Conservation (phyloP, 2,329 filamentous ascomycete genomes). For the Cladophialophora yegresii region DNA sequence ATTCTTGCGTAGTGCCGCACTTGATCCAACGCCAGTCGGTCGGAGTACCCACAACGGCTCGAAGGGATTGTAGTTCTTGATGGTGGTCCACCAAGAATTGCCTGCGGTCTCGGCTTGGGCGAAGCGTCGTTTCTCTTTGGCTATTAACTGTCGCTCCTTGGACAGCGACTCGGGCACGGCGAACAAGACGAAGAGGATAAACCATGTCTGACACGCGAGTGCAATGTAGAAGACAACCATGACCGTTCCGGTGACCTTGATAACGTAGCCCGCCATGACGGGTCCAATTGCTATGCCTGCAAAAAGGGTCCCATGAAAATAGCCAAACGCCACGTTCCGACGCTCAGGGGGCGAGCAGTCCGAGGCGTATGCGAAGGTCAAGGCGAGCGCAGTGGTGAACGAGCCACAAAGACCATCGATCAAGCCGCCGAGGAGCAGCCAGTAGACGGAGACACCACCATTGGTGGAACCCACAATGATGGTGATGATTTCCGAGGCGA, state of each 20-base stretch:
- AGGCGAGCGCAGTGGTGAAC: conserved; percentile 77
- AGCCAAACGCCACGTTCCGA: conserved; percentile 81
- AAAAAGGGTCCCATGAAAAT: conserved; percentile 87
- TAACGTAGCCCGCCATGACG: conserved; percentile 74
- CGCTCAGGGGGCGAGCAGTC: conserved; percentile 82
- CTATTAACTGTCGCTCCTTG: conserved; percentile 67
- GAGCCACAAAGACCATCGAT: conserved; percentile 85
- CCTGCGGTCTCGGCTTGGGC: conserved; percentile 44
- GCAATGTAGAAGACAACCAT: conserved; percentile 83
- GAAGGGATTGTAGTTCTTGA: conserved; percentile 66
- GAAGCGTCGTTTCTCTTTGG: conserved; percentile 65
- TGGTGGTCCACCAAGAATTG: conserved; percentile 43
- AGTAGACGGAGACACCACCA: conserved; percentile 70
- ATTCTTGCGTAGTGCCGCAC: conserved; percentile 69
- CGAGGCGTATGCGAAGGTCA: conserved; percentile 82
- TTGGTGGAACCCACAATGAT: conserved; percentile 77
- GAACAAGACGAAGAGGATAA: conserved; percentile 70
- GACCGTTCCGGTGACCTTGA: conserved; percentile 72
- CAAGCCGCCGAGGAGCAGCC: conserved; percentile 73
- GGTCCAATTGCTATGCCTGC: conserved; percentile 86
- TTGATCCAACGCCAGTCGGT: conserved; percentile 67
- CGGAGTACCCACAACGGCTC: conserved; percentile 75
- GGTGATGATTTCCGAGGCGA: conserved; percentile 73
- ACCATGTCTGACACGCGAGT: conserved; percentile 69
- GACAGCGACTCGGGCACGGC: conserved; percentile 83